Conservation (phyloP, 108 stramenopile genomes). For the Tribonema minus region DNA sequence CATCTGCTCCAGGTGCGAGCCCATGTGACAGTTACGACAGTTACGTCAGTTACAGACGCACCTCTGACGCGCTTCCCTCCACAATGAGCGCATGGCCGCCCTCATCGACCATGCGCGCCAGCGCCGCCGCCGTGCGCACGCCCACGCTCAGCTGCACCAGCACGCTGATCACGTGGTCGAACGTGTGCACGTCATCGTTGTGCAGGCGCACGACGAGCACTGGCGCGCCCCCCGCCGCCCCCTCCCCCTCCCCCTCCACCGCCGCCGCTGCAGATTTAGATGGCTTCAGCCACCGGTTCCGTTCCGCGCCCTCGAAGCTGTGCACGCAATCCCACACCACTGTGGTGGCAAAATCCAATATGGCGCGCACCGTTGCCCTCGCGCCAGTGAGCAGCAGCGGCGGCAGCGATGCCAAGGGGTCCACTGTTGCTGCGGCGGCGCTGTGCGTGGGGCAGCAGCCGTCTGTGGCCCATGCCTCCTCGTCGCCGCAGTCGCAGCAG, state of each 20-base stretch:
- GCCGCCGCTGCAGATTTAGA: no score
- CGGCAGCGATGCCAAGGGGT: conserved; percentile 18
- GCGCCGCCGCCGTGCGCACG: neutral
- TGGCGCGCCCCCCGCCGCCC: conserved; percentile 10
- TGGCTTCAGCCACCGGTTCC: neutral
- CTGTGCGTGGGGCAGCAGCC: conserved; percentile 78
- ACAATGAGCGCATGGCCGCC: no score
- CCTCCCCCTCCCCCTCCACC: neutral
- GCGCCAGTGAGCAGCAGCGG: neutral
- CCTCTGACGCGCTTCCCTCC: no score
- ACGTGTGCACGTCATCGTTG: conserved; percentile 96
- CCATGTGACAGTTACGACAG: no score
- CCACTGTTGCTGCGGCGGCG: conserved; percentile 6
- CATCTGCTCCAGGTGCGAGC: no score
- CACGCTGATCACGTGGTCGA: conserved; percentile 82
- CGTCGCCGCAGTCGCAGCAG: conserved; percentile 99
- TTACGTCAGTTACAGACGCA: no score
- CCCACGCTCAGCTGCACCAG: conserved; percentile 43
- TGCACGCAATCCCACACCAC: neutral
- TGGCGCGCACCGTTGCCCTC: neutral
- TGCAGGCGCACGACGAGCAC: conserved; percentile 69
- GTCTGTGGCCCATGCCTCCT: conserved; percentile 83
- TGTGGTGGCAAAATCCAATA: neutral
- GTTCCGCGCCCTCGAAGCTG: neutral
- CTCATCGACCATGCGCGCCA: no score